Conservation (phyloP, 2,329 filamentous ascomycete genomes). For the Cladophialophora exuberans region DNA sequence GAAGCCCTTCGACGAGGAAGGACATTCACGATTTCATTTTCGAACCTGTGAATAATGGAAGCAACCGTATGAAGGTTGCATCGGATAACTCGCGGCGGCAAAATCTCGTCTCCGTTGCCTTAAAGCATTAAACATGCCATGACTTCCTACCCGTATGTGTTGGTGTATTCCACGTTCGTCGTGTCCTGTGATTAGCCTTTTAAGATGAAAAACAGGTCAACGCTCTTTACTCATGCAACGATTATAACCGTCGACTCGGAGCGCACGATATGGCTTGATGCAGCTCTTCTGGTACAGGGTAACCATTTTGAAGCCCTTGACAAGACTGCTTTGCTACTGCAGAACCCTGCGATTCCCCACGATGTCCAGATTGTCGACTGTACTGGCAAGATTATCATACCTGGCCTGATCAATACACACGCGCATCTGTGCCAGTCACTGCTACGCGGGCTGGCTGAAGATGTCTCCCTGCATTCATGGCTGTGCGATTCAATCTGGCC, state of each 20-base stretch:
- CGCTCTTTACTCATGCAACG: slow-evolving; percentile 27
- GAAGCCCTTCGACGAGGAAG: too few species aligned
- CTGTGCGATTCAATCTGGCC: slow-evolving; percentile 43
- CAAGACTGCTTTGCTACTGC: slow-evolving; percentile 16
- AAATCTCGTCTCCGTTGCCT: too few species aligned
- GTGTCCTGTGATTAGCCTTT: not conserved
- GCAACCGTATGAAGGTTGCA: too few species aligned
- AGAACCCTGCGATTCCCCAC: slow-evolving; percentile 10
- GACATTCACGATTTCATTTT: too few species aligned
- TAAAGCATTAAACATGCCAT: not conserved
- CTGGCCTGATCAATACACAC: slow-evolving; percentile 43
- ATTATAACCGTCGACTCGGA: slow-evolving; percentile 24
- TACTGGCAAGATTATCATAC: slow-evolving; percentile 39
- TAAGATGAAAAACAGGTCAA: slow-evolving; percentile 28
- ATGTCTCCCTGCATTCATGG: slow-evolving; percentile 36
- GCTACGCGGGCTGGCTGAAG: slow-evolving; percentile 39
- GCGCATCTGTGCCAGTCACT: slow-evolving; percentile 42
- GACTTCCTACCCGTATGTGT: not conserved
- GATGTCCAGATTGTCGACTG: slow-evolving; percentile 35
- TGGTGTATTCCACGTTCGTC: slow-evolving; percentile 19
- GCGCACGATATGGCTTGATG: slow-evolving; percentile 25
- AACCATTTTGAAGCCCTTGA: slow-evolving; percentile 22
- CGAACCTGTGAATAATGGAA: too few species aligned
- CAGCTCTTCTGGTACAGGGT: slow-evolving; percentile 16
- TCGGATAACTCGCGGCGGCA: too few species aligned